Conservation (phyloP, 2,329 filamentous ascomycete genomes). For the Alternaria ethzedia region DNA sequence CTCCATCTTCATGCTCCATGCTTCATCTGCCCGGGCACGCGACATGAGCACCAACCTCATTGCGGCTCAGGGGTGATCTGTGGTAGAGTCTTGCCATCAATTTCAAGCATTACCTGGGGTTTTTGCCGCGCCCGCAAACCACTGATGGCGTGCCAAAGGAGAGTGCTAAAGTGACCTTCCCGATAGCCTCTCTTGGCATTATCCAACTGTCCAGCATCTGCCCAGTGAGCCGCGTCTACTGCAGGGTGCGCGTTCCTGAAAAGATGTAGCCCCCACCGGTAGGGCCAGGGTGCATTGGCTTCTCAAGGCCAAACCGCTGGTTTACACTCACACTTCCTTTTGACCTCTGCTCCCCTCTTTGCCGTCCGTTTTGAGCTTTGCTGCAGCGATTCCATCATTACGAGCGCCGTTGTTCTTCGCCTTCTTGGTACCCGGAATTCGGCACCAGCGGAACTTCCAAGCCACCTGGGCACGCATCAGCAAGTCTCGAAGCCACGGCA, state of each 20-base stretch:
- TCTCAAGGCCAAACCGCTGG: constrained; percentile 11
- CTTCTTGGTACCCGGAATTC: not conserved
- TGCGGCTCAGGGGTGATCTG: not conserved
- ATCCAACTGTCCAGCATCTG: constrained; percentile 2
- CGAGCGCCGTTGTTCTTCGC: not conserved
- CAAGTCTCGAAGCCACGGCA: constrained; percentile 10
- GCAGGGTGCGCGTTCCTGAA: constrained; percentile 25
- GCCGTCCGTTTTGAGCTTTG: not conserved
- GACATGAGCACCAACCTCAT: constrained; percentile 5
- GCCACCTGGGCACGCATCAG: not conserved
- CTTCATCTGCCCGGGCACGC: constrained; percentile 9
- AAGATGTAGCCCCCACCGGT: constrained; percentile 12
- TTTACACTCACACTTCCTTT: not conserved
- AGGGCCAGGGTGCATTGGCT: constrained; percentile 9
- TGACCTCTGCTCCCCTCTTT: constrained; percentile 1
- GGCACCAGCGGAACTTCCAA: constrained; percentile 1
- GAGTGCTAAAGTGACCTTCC: constrained; percentile 4
- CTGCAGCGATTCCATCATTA: not conserved
- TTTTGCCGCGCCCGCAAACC: constrained; percentile 2
- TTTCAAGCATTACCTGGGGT: constrained; percentile 1
- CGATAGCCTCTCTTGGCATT: constrained; percentile 14
- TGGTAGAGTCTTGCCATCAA: constrained; percentile 1
- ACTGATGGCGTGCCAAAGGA: constrained; percentile 8
- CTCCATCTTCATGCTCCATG: not conserved
- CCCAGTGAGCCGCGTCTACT: constrained; percentile 18